Evolutionary conservation across 2,329 filamentous ascomycete species (phyloP).

Genomic region (Zymoseptoria brevis): DNA sequence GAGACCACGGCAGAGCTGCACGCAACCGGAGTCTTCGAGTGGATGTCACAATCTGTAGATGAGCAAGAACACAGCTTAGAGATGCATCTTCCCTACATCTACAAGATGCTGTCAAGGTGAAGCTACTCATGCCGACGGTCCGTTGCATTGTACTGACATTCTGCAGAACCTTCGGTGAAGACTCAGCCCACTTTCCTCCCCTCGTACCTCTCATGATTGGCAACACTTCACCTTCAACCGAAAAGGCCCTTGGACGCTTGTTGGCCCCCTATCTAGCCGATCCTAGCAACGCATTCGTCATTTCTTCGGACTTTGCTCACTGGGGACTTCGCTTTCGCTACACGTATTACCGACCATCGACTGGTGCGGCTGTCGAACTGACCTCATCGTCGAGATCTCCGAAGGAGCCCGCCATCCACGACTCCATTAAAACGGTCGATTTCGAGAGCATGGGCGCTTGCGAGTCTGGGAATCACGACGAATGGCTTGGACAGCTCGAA

Average conservation of each 20-base stretch:
- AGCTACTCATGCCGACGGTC: not conserved
- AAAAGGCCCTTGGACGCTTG: conserved; percentile 60
- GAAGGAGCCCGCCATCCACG: conserved; percentile 58
- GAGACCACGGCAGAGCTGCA: conserved; percentile 46
- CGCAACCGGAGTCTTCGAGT: conserved; percentile 49
- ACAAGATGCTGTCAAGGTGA: conserved; percentile 59
- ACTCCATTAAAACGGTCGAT: conserved; percentile 76
- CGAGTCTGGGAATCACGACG: conserved; percentile 62
- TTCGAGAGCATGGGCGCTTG: conserved; percentile 77
- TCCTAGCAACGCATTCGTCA: conserved; percentile 68
- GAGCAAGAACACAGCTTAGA: conserved; percentile 86
- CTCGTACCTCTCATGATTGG: conserved; percentile 84
- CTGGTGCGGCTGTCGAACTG: conserved; percentile 36
- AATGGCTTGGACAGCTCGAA: conserved; percentile 61
- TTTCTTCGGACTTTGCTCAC: conserved; percentile 95
- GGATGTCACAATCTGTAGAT: conserved; percentile 61
- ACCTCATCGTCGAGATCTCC: conserved; percentile 36
- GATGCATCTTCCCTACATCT: conserved; percentile 93
- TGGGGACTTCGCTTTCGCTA: conserved; percentile 85
- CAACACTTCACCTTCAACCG: conserved; percentile 56
- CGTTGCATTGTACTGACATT: conserved; percentile 1
- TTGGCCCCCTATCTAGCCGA: conserved; percentile 72
- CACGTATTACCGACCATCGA: conserved; percentile 60
- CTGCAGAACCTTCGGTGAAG: conserved; percentile 25
- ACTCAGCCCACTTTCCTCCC: conserved; percentile 54